Evolutionary conservation across 352 stramenopile species (phyloP), one percentile per base, ranked within the genome.

Genomic region (Globisporangium splendens): DNA sequence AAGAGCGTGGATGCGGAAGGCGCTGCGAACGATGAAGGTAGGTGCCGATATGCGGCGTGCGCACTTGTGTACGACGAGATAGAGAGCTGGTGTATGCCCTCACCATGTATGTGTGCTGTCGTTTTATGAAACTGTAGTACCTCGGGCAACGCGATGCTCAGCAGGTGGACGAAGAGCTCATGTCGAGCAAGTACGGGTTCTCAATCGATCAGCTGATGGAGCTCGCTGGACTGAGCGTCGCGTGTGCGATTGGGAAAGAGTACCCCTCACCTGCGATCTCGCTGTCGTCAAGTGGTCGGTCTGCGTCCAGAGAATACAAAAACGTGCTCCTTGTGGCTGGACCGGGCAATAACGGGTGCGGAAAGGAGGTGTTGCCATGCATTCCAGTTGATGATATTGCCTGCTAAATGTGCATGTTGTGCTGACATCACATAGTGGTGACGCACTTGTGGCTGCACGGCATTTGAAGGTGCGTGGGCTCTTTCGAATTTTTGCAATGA

Each of bases 151-250:
- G 67, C 20, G 79, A 93, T 46, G 86, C 86, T 41, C 83, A 93
- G 63, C 70, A 50, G 24, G 75, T 98, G 5, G 95, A 98, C 55
- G 79, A 91, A 54, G 77, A 94, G 60, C 87, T 98, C 47, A 98
- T 98, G 92, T 79, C 72, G 22, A 77, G 61, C 22, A 65, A 54
- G 20, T 75, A 87, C 50, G 93, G 93, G 2, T 98, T 98, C 70
- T 96, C 83, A 21, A 88, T 98, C 53, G 90, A 98, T 58, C 97
- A 99, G 76, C 79, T 99, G 18, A 99, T 99, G 98, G 98, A 99
- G 74, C 79, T 99, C 18, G 97, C 98, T 10, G 98, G 97, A 4
- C 72, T 99, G 11, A 93, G 89, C 65, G 96, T 99, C 17, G 94
- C 96, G 7, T 88, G 86, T 43, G 95, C 95, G 2, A 77, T 99